phyloP scores from a whole-genome alignment of 345 rosid genomes.

The Anastatica hierochuntica region DNA sequence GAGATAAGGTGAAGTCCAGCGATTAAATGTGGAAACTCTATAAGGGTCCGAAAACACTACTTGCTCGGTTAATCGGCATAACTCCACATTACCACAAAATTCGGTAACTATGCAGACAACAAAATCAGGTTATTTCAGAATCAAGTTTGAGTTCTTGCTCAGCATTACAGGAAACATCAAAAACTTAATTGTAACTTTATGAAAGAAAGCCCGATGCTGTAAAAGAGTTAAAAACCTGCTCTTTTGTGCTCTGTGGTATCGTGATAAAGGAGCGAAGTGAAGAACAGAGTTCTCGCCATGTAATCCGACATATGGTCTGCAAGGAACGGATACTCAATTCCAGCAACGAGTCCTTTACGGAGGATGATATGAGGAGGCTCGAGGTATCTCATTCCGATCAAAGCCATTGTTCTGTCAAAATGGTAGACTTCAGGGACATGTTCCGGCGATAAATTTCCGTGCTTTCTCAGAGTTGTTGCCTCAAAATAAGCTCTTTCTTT shows the following conservation, averaged over 20 bases:
- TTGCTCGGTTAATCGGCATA: conserved; percentile 87
- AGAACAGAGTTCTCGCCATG: conserved; percentile 82
- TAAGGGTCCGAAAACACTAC: conserved; percentile 96
- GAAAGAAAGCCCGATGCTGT: not conserved
- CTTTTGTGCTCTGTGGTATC: conserved; percentile 75
- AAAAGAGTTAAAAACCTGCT: conserved; percentile 30
- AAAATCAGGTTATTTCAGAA: not conserved
- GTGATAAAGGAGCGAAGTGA: conserved; percentile 61
- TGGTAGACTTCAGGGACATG: conserved; percentile 94
- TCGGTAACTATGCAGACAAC: conserved; percentile 61
- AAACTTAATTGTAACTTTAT: too few relatives aligned
- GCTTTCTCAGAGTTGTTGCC: conserved; percentile 49
- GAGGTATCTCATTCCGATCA: conserved; percentile 89
- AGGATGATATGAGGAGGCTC: conserved; percentile 92
- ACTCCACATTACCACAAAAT: conserved; percentile 89
- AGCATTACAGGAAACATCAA: too few relatives aligned
- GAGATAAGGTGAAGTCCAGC: conserved; percentile 77
- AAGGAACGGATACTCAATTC: conserved; percentile 62
- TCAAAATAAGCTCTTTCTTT: conserved; percentile 93
- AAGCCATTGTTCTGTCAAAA: conserved; percentile 78
- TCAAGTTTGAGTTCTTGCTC: conserved; percentile 4
- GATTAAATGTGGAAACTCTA: conserved; percentile 60
- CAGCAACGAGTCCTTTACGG: conserved; percentile 86
- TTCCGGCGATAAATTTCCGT: conserved; percentile 51
- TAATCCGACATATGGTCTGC: conserved; percentile 72